Evolutionary conservation across 345 rosid genomes (phyloP).

Genomic region (Rhizophora mangle): DNA sequence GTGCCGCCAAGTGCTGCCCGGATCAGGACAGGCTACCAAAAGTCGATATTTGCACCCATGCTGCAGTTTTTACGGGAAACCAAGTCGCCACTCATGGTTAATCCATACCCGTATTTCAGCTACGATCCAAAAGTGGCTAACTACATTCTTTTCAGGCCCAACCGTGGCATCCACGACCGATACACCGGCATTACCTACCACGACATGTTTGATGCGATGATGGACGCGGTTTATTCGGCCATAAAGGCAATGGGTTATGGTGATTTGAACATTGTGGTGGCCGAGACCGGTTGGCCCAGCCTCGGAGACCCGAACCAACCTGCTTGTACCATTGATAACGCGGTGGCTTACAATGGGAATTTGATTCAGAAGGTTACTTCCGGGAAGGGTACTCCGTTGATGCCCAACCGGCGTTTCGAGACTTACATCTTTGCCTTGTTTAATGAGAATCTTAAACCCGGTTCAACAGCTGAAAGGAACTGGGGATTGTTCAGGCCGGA

Average conservation of each 20-base stretch:
- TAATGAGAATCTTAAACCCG: slow-evolving; percentile 74
- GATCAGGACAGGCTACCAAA: slow-evolving; percentile 48
- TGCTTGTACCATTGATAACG: slow-evolving; percentile 48
- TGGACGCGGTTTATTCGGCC: slow-evolving; percentile 66
- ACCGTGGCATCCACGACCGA: slow-evolving; percentile 43
- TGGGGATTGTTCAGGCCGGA: slow-evolving; percentile 77
- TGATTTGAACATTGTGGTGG: slow-evolving; percentile 57
- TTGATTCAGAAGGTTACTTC: slow-evolving; percentile 36
- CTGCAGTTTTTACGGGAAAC: slow-evolving; percentile 61
- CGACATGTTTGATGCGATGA: slow-evolving; percentile 57
- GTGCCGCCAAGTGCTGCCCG: slow-evolving; percentile 56
- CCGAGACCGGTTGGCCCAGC: slow-evolving; percentile 91
- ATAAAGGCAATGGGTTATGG: slow-evolving; percentile 64
- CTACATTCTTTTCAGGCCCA: slow-evolving; percentile 52
- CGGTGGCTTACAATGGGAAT: slow-evolving; percentile 54
- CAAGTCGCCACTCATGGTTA: slow-evolving; percentile 71
- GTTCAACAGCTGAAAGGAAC: slow-evolving; percentile 59
- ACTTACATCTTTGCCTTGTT: slow-evolving; percentile 73
- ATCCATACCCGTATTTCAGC: slow-evolving; percentile 80
- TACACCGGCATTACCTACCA: slow-evolving; percentile 50
- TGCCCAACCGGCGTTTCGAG: slow-evolving; percentile 66
- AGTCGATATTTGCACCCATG: slow-evolving; percentile 51
- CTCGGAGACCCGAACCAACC: slow-evolving; percentile 47
- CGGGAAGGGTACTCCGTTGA: slow-evolving; percentile 71
- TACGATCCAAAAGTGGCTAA: slow-evolving; percentile 32